These are phyloP conservation scores for Eucalyptus caleyi DNA, from an alignment of 345 rosid genomes.

Conservation along the genomic window DNA sequence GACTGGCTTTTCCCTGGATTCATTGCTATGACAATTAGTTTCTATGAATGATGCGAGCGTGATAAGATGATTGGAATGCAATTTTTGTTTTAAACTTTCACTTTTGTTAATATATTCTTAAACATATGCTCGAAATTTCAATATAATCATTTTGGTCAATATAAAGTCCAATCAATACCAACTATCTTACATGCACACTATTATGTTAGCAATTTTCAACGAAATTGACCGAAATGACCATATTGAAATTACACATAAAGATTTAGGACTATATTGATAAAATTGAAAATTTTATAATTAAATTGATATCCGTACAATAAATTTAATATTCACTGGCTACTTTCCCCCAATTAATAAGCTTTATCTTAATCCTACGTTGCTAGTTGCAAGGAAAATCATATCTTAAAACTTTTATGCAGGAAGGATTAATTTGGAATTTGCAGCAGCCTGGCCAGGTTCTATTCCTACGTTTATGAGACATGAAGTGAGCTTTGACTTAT, in stretches of 20 bases:
- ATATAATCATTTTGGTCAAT: not conserved
- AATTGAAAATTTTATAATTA: not conserved
- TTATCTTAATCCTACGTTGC: not conserved
- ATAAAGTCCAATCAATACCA: not conserved
- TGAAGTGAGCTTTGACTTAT: not conserved
- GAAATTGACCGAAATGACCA: fast-evolving
- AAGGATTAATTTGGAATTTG: not conserved
- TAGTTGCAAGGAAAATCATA: not conserved
- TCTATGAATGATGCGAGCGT: not conserved
- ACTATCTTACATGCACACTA: not conserved
- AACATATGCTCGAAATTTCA: not conserved
- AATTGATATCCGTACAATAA: not conserved
- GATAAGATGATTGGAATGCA: not conserved
- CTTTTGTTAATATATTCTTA: not conserved
- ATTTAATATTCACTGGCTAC: not conserved
- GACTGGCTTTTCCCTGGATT: not conserved
- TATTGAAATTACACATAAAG: not conserved
- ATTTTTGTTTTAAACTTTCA: fast-evolving
- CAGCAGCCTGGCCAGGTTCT: not conserved
- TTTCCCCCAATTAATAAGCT: not conserved
- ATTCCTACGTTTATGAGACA: not conserved
- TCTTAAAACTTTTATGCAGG: not conserved
- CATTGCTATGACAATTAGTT: not conserved
- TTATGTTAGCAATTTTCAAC: not conserved
- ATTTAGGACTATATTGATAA: not conserved